Evolutionary conservation across 495 filamentous ascomycete species (phyloP).

Genomic region (Terfezia claveryi): DNA sequence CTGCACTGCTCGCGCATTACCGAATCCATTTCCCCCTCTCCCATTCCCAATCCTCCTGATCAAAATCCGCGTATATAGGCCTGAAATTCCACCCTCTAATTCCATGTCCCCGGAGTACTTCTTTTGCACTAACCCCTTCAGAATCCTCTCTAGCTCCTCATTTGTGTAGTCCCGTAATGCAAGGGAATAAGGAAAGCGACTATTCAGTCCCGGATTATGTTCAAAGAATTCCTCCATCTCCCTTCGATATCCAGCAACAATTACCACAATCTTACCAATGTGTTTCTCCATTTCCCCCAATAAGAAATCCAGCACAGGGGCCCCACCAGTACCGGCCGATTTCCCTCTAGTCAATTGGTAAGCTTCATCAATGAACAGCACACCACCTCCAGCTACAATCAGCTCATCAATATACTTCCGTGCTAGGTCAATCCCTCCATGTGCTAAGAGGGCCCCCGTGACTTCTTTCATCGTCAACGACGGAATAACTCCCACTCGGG

Average conservation of each 20-base stretch:
- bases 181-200: slow-evolving; percentile 44
- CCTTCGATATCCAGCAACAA: slow-evolving; percentile 55
- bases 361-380: slow-evolving; percentile 51
- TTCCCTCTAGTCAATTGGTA: slow-evolving; percentile 36
- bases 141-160: slow-evolving; percentile 35
- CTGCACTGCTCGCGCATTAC: slow-evolving; percentile 39
- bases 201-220: slow-evolving; percentile 54
- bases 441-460: slow-evolving; percentile 44
- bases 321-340: slow-evolving; percentile 25
- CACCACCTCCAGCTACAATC: slow-evolving; percentile 38
- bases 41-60: slow-evolving; percentile 31
- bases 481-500: slow-evolving; percentile 35
- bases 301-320: slow-evolving; percentile 47
- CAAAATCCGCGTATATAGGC: slow-evolving; percentile 37
- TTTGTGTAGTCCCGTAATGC: slow-evolving; percentile 52
- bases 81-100: slow-evolving; percentile 30
- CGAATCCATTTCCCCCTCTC: slow-evolving; percentile 35
- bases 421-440: slow-evolving; percentile 34
- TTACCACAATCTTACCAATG: slow-evolving; percentile 51
- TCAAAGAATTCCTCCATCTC: slow-evolving; percentile 63
- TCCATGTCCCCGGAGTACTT: slow-evolving; percentile 29
- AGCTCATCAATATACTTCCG: slow-evolving; percentile 38
- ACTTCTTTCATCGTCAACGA: slow-evolving; percentile 38
- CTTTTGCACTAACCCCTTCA: slow-evolving; percentile 26
- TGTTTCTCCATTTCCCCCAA: slow-evolving; percentile 56